Conservation (phyloP, 768 basidiomycete species). For the Tricholoma hemisulphureum region DNA sequence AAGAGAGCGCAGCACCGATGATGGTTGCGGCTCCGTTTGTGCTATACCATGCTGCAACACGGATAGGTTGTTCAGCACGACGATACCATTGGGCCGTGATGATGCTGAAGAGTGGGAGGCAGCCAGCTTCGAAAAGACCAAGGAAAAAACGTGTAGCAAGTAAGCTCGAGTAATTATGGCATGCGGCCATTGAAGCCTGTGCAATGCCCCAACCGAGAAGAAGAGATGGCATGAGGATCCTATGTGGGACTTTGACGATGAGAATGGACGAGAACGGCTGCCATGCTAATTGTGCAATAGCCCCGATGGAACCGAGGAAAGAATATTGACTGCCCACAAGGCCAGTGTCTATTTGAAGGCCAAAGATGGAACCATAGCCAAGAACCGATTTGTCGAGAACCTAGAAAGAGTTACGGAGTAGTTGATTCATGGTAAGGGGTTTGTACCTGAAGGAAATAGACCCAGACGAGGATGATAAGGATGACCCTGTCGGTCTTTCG, state of each 20-base stretch:
- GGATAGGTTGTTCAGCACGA: neutral
- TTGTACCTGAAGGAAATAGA: neutral
- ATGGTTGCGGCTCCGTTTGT: neutral
- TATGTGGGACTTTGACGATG: neutral
- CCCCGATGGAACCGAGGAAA: neutral
- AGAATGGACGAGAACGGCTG: neutral
- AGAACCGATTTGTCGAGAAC: neutral
- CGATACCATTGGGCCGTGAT: neutral
- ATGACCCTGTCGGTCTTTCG: neutral
- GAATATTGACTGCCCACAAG: neutral
- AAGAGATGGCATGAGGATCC: neutral
- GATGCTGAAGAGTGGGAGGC: neutral
- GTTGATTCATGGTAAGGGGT: neutral
- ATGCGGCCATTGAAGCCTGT: neutral
- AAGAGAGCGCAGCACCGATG: neutral
- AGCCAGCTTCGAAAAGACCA: neutral
- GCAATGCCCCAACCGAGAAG: neutral
- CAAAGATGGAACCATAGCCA: neutral
- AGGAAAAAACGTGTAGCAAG: neutral
- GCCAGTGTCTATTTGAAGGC: neutral
- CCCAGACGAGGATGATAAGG: neutral
- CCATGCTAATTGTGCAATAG: neutral
- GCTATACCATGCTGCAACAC: neutral
- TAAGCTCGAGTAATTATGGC: neutral
- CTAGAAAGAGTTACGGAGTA: neutral